Evolutionary conservation across 176 grass and related monocot genomes (phyloP).

Genomic region (Rhipidocladum racemiflorum): DNA sequence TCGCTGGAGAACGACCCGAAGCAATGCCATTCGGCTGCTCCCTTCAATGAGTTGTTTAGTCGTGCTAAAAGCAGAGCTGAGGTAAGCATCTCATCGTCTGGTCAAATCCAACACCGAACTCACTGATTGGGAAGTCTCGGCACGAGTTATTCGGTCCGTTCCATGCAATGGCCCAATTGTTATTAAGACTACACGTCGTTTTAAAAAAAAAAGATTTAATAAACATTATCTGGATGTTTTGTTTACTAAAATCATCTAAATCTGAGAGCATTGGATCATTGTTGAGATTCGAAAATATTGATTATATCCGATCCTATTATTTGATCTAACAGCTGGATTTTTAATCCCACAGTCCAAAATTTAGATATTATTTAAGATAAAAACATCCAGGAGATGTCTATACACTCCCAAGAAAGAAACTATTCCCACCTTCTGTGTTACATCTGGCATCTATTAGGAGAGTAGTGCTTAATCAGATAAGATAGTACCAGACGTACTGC

Average conservation of each 20-base stretch:
- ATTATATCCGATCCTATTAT: too few species aligned
- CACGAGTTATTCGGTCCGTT: background rate
- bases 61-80: background rate
- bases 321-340: too few species aligned
- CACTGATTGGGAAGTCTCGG: background rate
- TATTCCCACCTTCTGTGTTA: background rate
- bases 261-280: too few species aligned
- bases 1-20: background rate
- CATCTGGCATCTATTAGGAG: background rate
- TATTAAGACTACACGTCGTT: too few species aligned
- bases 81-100: background rate
- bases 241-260: too few species aligned
- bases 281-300: too few species aligned
- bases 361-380: too few species aligned
- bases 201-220: too few species aligned
- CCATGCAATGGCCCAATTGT: background rate
- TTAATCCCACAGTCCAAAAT: too few species aligned
- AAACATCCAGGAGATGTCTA: too few species aligned
- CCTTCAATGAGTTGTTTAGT: constrained; percentile 29
- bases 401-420: too few species aligned
- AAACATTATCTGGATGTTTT: too few species aligned
- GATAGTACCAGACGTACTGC: background rate
- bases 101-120: background rate
- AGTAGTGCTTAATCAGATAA: background rate
- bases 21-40: background rate